A percentile compares a stretch with the other conserved stretches of the same genome.
These are phyloP conservation scores for Tripterygium wilfordii DNA, from an alignment of 177 flowering plant species.

Conservation along the genomic window DNA sequence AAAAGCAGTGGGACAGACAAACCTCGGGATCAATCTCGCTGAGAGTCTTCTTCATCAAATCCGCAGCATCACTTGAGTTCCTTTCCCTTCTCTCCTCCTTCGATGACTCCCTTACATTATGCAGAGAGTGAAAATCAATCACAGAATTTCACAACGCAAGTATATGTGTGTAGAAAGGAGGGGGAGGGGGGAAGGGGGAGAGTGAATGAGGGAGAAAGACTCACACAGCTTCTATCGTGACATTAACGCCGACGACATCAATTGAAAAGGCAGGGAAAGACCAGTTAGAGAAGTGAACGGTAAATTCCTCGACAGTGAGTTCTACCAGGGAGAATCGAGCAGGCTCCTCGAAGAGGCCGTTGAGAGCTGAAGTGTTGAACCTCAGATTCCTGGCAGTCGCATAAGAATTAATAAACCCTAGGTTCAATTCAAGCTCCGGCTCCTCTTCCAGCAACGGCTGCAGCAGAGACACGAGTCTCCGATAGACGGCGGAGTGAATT, in stretches of 20 bases:
- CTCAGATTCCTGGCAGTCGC: slow-evolving; percentile 33
- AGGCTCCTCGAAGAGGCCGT: slow-evolving; percentile 37
- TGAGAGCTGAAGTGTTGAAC: slow-evolving; percentile 44
- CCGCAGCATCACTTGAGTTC: slow-evolving; percentile 20
- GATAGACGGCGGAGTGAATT: slow-evolving; percentile 32
- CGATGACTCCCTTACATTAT: slow-evolving; percentile 29
- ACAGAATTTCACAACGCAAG: slow-evolving; percentile 1
- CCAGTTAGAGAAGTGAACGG: slow-evolving; percentile 46
- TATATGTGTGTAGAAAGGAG: too few relatives aligned
- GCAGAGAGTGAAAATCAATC: background rate
- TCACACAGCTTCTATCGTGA: slow-evolving; percentile 41
- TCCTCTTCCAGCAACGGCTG: slow-evolving; percentile 66
- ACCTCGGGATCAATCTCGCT: slow-evolving; percentile 76
- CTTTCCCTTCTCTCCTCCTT: slow-evolving; percentile 13
- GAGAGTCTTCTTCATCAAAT: slow-evolving; percentile 41
- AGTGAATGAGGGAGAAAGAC: too few relatives aligned
- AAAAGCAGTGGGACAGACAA: too few relatives aligned
- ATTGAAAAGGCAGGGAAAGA: slow-evolving; percentile 47
- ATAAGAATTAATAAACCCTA: slow-evolving; percentile 55
- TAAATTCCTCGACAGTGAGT: slow-evolving; percentile 35
- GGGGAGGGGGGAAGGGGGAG: too few relatives aligned
- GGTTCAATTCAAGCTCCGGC: slow-evolving; percentile 43
- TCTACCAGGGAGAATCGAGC: slow-evolving; percentile 29
- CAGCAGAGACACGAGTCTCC: slow-evolving; percentile 45
- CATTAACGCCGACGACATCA: slow-evolving; percentile 44